Conservation (phyloP, 176 grass and related monocot genomes). For the Otatea glauca region DNA sequence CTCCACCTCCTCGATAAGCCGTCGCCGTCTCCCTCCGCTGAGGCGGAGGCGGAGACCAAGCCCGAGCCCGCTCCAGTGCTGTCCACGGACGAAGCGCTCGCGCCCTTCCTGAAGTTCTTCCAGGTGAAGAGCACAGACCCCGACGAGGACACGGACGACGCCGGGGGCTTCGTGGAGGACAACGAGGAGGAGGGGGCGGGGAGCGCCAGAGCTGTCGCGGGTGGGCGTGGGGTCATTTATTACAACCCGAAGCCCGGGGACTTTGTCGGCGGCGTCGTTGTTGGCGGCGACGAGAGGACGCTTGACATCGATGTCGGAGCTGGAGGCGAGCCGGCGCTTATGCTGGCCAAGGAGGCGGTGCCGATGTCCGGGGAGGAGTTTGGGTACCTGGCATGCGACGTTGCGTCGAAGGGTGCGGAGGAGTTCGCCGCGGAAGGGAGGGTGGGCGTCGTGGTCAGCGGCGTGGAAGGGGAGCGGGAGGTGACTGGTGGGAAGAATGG, state of each 20-base stretch:
- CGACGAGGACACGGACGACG: background rate
- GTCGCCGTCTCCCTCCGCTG: slow-evolving; percentile 23
- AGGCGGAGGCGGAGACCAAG: background rate
- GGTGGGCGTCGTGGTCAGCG: slow-evolving; percentile 59
- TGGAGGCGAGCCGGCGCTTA: slow-evolving; percentile 58
- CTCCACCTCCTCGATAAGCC: slow-evolving; percentile 78
- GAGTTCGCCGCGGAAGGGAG: slow-evolving; percentile 52
- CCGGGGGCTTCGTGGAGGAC: background rate
- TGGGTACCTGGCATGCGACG: slow-evolving; percentile 52
- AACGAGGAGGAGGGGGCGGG: background rate
- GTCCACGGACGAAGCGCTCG: slow-evolving; percentile 53
- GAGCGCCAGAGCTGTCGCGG: background rate
- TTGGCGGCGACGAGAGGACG: slow-evolving; percentile 58
- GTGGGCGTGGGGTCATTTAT: slow-evolving; percentile 45
- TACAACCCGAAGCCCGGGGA: slow-evolving; percentile 77
- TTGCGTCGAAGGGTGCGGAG: slow-evolving; percentile 40
- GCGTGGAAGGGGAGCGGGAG: slow-evolving; percentile 15
- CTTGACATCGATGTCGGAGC: slow-evolving; percentile 71
- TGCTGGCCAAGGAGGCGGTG: slow-evolving; percentile 75
- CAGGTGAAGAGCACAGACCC: slow-evolving; percentile 43
- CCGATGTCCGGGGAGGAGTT: slow-evolving; percentile 63
- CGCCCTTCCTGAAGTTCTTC: slow-evolving; percentile 84
- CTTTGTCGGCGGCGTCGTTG: slow-evolving; percentile 75
- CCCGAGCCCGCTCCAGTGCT: slow-evolving; percentile 25
- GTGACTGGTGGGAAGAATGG: slow-evolving; percentile 20